Percentiles rank a stretch among this genome's conserved stretches.
These are phyloP conservation scores for Fragaria ananassa DNA, from an alignment of 306 rosid species.

Conservation along the genomic window DNA sequence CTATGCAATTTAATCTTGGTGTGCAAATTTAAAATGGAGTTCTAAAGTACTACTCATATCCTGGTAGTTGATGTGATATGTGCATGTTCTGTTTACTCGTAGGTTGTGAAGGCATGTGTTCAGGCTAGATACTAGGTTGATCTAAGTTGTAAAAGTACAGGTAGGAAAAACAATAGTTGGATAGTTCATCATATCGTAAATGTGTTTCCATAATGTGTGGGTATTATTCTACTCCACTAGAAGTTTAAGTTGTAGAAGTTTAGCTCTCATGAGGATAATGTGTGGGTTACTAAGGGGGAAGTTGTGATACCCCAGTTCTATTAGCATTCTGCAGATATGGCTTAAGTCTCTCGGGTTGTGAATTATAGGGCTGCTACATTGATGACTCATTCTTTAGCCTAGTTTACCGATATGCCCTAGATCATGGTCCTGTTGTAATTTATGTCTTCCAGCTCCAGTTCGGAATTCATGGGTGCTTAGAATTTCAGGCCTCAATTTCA, in stretches of 20 bases:
- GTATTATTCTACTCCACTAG: not conserved
- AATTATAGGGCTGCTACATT: not conserved
- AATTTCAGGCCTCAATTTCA: not conserved
- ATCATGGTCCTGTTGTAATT: not conserved
- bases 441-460: not conserved
- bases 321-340: not conserved
- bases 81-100: not conserved
- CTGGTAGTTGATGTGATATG: not conserved
- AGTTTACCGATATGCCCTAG: not conserved
- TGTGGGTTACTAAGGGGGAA: not conserved
- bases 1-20: not conserved
- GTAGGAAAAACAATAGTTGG: not conserved
- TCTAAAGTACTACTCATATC: not conserved
- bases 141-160: not conserved
- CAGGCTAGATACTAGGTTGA: constrained; percentile 6
- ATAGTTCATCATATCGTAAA: not conserved
- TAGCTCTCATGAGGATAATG: not conserved
- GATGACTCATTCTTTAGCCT: not conserved
- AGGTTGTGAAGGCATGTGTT: not conserved
- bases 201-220: not conserved
- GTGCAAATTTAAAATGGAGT: not conserved
- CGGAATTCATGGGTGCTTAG: not conserved
- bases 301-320: not conserved
- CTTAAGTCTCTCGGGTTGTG: not conserved
- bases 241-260: not conserved